Base-by-base conservation (phyloP, 805 yeast genomes). In the Kodamaea lidongshanica region DNA sequence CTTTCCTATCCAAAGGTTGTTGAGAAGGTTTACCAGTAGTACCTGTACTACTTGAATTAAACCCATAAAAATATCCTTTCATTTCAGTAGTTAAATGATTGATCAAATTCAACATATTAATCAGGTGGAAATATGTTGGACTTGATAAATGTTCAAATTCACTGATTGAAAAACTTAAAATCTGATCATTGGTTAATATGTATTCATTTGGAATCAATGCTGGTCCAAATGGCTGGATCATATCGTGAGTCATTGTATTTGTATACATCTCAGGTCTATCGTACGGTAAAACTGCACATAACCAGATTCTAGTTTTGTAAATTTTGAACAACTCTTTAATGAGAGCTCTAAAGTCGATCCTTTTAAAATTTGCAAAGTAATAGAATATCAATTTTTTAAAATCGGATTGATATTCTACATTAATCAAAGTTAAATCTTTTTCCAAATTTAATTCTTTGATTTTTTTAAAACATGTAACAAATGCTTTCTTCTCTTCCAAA, bases 401-500 rank as follows among this genome's bases (percentile, higher is more conserved):
- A 41, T 65, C 70, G 14, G 56, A 53, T 45, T 65, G 70, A 40
- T 63, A 64, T 41, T 65, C 70, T 11, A 63, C 69, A 34, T 64
- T 63, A 28, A 65, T 58, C 30, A 64, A 49, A 18, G 45, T 41
- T 35, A 61, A 50, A 39, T 56, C 55, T 7, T 58, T 46, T 32
- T 64, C 56, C 34, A 77, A 56, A 42, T 74, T 72, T 29, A 74
- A 61, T 34, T 65, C 70, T 32, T 59, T 60, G 29, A 63, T 61
- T 37, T 64, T 65, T 38, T 57, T 57, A 37, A 68, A 60, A 30
- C 87, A 79, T 20, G 83, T 74, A 37, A 74, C 72, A 37, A 73
- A 72, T 2, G 89, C 84, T 48, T 77, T 74, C 40, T 77, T 62
- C 52, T 83, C 94, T 47, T 80, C 87, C 37, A 77, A 65, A 36